Base-by-base conservation (phyloP, 768 basidiomycete genomes). In the Cytidiella melzeri region DNA sequence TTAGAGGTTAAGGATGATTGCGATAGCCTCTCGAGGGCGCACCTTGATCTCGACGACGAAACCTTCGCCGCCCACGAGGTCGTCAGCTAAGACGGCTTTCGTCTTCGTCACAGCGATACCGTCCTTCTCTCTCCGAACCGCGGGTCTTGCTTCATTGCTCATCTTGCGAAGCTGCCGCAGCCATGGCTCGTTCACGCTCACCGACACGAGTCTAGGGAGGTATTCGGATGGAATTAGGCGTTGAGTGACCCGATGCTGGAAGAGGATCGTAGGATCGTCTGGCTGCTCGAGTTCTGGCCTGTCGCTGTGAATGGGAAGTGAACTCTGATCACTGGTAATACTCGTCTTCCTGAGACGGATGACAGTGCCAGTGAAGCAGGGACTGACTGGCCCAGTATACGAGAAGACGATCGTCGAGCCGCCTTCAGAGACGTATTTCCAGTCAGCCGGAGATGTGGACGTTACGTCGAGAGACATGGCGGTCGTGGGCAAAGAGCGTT, bases 11-110 rank as follows among this genome's bases (percentile, higher is more conserved):
- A 34, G 13, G 26, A 27, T 3, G 26, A 7, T 12, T 11, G 21
- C 3, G 19, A 23, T 11, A 19, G 25, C 23, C 28, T n/a, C 18
- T 41, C 15, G 18, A 18, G 25, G 15, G 41, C 23, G 53, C 64
- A 91, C 95, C 81, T 98, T 98, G 65, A 97, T 91, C 69, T 97
- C 95, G 3, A 96, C 76, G 2, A 86, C 80, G 40, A 92, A 65
- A 42, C 76, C 78, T 43, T 72, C 56, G 6, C 77, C 75, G 25
- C 83, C 79, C 9, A 93, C 74, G 28, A 93, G 76, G 67, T 97
- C 85, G 7, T 88, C 85, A 15, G 89, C 90, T 37, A 96, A 68
- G 6, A 90, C 73, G 7, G 76, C 92, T 48, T 77, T 82, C 38
- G 51, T 67, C 41, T 71, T 69, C 4, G 57, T 58, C 18, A 73